Conservation (phyloP, 202 grass and related monocot species). For the Zoysia matrella region DNA sequence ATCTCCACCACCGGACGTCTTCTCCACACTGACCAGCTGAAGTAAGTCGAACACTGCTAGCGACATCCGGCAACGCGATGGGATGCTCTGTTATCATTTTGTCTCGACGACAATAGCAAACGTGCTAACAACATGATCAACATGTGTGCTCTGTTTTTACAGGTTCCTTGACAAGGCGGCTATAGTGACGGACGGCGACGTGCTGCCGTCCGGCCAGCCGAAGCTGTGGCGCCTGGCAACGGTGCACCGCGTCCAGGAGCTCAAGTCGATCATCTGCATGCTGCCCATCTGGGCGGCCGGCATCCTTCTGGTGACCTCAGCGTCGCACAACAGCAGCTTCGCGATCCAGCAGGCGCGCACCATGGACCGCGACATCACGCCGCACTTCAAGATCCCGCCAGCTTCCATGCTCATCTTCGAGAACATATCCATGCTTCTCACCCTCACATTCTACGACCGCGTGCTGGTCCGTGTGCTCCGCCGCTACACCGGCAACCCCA, state of each 20-base stretch:
- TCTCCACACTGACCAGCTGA: constrained; percentile 69
- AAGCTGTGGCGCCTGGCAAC: constrained; percentile 60
- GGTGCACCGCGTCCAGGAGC: constrained; percentile 78
- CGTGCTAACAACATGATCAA: no score
- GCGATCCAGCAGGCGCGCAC: constrained; percentile 62
- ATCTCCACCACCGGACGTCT: constrained; percentile 68
- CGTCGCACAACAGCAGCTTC: constrained; percentile 76
- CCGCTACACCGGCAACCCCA: constrained; percentile 59
- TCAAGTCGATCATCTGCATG: constrained; percentile 75
- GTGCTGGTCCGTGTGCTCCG: constrained; percentile 65
- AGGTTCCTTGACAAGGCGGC: constrained; percentile 72
- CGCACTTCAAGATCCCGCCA: constrained; percentile 68
- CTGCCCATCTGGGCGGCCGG: constrained; percentile 66
- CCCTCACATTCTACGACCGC: constrained; percentile 80
- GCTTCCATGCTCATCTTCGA: constrained; percentile 77
- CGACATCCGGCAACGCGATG: not conserved
- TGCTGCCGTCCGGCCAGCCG: constrained; percentile 40
- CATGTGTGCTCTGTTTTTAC: not conserved
- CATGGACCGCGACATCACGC: constrained; percentile 70
- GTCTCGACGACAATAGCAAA: not conserved
- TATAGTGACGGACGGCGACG: constrained; percentile 57
- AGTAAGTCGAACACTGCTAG: constrained; percentile 24
- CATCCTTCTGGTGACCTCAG: constrained; percentile 61
- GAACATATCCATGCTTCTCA: constrained; percentile 62
- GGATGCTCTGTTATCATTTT: not conserved